Evolutionary conservation across 176 grass and related monocot genomes (phyloP), one percentile per base, ranked within the genome.

Genomic region (Microstegium vimineum): DNA sequence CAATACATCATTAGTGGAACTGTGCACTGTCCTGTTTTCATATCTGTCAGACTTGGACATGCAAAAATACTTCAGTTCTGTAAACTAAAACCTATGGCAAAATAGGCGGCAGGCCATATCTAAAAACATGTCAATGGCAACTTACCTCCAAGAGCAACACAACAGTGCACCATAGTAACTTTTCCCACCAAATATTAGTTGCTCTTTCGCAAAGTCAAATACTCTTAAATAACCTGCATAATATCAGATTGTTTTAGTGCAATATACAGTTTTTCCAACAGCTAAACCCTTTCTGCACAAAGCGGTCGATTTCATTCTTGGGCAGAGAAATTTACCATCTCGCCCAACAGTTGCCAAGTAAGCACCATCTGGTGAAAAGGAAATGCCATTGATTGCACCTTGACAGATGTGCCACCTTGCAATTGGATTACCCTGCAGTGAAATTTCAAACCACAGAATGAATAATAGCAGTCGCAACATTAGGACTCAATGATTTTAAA

Each of bases 101-200:
- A 60, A 60, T 60, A 60, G 56, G 56, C 9, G 3, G n/a, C 56
- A 25, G 56, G 26, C 10, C n/a, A 59, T 59, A 59, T 62, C 25
- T 62, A 27, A 76, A 66, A 85, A 49, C 12, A 88, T 84, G 57
- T 2, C 73, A 73, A 66, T 67, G 4, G n/a, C 47, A 84, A 12
- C 69, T 86, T 96, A 99, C 97, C 97, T 99, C 97, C 93, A 99
- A 56, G 91, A 83, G 81, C 93, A 99, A 89, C 97, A 96, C 74
- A 92, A 86, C 17, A 99, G 84, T n/a, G 97, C 93, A 63, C 96
- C 97, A 86, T 96, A 99, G 41, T 99, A 99, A 83, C 91, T 96
- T 96, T 94, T 99, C 51, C 97, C 97, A 72, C 97, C 97, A 78
- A 99, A 99, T 89, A 93, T 66, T 84, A 99, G 74, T 78, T 95